phyloP scores from a whole-genome alignment of 768 basidiomycete genomes.

The Suillus luteus region DNA sequence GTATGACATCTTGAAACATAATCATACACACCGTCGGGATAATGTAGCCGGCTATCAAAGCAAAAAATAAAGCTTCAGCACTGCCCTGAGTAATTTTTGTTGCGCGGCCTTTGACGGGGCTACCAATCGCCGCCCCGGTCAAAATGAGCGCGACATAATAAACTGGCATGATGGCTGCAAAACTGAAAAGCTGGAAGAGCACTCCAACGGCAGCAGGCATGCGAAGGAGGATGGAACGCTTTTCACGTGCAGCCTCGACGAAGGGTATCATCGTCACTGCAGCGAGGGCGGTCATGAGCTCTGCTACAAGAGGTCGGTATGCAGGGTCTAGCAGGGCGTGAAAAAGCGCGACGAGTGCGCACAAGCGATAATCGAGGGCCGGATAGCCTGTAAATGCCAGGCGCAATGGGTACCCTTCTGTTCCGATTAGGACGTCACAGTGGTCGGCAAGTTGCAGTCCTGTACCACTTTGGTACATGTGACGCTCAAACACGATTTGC shows the following conservation, averaged over 20 bases:
- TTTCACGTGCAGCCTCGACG: constrained; percentile 46
- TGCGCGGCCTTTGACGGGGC: constrained; percentile 19
- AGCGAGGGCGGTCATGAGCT: constrained; percentile 16
- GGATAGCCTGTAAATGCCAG: constrained; percentile 42
- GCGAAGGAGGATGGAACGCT: constrained; percentile 38
- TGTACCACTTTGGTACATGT: constrained; percentile 19
- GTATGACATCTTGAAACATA: constrained; percentile 38
- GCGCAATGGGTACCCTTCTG: constrained; percentile 31
- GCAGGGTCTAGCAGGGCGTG: constrained; percentile 30
- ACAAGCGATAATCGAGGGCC: constrained; percentile 42
- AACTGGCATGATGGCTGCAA: constrained; percentile 46
- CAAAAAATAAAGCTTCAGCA: constrained; percentile 56
- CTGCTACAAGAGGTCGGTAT: constrained; percentile 21
- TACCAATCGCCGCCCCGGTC: constrained; percentile 31
- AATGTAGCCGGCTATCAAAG: constrained; percentile 43
- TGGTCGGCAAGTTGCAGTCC: constrained; percentile 26
- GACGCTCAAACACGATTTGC: constrained; percentile 18
- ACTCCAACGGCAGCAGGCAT: constrained; percentile 45
- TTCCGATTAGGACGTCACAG: constrained; percentile 31
- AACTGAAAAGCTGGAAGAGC: constrained; percentile 42
- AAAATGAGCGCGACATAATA: constrained; percentile 51
- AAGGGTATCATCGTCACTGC: constrained; percentile 39
- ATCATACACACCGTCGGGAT: constrained; percentile 53
- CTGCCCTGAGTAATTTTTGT: constrained; percentile 43
- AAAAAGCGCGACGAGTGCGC: constrained; percentile 50